Percentiles rank a stretch among this genome's conserved stretches.
Evolutionary conservation across 2,329 filamentous ascomycete species (phyloP).

Genomic region (Fusarium anthophilum): DNA sequence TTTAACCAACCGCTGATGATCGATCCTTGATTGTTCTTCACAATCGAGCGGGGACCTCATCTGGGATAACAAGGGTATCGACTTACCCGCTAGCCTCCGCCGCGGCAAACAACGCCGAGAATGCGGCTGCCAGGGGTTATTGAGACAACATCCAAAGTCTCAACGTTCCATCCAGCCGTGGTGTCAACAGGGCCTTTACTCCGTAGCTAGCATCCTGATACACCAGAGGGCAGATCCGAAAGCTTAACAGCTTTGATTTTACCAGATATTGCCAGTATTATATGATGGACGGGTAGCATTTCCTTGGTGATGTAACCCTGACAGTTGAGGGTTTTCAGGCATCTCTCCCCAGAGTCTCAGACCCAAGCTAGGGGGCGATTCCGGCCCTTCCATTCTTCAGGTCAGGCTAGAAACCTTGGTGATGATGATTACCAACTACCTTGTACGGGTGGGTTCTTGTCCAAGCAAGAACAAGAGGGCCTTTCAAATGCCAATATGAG

Average conservation of each 20-base stretch:
- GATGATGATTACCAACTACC: background rate
- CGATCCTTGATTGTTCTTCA: background rate
- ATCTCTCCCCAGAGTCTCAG: background rate
- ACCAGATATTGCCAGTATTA: background rate
- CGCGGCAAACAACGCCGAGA: slow-evolving; percentile 6
- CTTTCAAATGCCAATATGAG: background rate
- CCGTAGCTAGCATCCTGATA: background rate
- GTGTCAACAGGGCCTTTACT: background rate
- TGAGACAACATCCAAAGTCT: background rate
- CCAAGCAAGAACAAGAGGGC: background rate
- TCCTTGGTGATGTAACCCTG: background rate
- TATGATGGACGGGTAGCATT: background rate
- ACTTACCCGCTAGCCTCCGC: slow-evolving; percentile 13
- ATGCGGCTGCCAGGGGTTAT: slow-evolving; percentile 6
- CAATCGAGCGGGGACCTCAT: slow-evolving; percentile 1
- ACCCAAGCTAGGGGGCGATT: background rate
- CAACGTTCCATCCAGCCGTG: background rate
- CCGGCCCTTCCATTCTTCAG: background rate
- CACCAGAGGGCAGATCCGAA: background rate
- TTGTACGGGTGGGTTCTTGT: background rate
- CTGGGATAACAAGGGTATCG: background rate
- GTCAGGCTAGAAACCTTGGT: background rate
- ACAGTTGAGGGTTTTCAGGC: background rate
- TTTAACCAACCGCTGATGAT: background rate
- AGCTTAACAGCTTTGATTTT: background rate